Evolutionary conservation across 495 filamentous ascomycete species (phyloP).

Genomic region (Alectoria sarmentosa): DNA sequence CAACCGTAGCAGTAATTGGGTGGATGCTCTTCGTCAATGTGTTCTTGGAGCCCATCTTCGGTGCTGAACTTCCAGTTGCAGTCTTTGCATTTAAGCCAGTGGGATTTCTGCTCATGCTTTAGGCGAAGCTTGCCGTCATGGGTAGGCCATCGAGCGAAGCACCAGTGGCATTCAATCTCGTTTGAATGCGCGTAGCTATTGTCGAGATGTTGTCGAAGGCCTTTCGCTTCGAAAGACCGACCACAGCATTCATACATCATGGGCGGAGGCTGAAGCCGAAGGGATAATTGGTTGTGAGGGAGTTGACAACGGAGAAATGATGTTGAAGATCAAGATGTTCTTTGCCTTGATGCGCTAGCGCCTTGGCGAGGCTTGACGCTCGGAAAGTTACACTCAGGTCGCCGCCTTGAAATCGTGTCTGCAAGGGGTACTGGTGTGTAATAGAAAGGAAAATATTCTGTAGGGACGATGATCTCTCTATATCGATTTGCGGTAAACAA

Average conservation of each 20-base stretch:
- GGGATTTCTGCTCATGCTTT: conserved; percentile 13
- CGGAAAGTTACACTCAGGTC: not conserved
- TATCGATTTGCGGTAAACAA: not conserved
- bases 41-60: conserved; percentile 21
- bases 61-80: conserved; percentile 21
- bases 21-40: conserved; percentile 16
- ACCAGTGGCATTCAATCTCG: conserved; percentile 23
- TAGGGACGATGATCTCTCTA: not conserved
- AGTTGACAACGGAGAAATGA: not conserved
- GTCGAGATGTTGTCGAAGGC: conserved; percentile 24
- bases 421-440: no score
- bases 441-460: not conserved
- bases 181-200: conserved; percentile 21
- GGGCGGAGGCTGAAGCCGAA: not conserved
- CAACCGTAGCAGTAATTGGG: conserved; percentile 28
- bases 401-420: not conserved
- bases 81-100: conserved; percentile 20
- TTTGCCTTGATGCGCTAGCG: no score
- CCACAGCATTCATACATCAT: conserved; percentile 23
- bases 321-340: not conserved
- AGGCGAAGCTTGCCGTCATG: conserved; percentile 20
- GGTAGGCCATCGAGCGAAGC: conserved; percentile 21
- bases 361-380: not conserved
- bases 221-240: conserved; percentile 16
- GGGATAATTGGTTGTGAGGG: not conserved